Evolutionary conservation across 1,284 basidiomycete genomes (phyloP).

Genomic region (Cryptococcus depauperatus): DNA sequence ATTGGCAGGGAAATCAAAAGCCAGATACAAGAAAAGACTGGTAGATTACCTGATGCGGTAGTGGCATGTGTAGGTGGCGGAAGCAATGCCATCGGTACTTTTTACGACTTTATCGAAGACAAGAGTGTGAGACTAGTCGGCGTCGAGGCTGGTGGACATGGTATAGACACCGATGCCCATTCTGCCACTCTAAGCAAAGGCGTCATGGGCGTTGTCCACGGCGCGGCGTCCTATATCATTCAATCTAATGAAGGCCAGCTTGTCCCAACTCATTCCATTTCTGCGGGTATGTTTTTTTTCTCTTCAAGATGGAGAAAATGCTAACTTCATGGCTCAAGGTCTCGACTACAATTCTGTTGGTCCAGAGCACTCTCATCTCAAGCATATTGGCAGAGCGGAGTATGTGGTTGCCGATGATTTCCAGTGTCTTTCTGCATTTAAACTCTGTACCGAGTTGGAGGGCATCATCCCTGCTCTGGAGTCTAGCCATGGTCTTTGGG

Average conservation of each 20-base stretch:
- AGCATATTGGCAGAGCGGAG: slow-evolving; percentile 86
- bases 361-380: slow-evolving; percentile 94
- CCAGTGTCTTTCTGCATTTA: slow-evolving; percentile 85
- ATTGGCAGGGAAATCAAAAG: slow-evolving; percentile 92
- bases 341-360: slow-evolving; percentile 59
- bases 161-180: slow-evolving; percentile 73
- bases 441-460: slow-evolving; percentile 81
- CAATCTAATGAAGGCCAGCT: slow-evolving; percentile 87
- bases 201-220: slow-evolving; percentile 89
- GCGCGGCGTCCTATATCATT: slow-evolving; percentile 84
- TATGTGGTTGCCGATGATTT: slow-evolving; percentile 91
- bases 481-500: slow-evolving; percentile 93
- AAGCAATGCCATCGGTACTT: slow-evolving; percentile 93
- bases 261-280: slow-evolving; percentile 93
- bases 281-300: too few relatives aligned
- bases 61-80: slow-evolving; percentile 98
- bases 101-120: slow-evolving; percentile 88
- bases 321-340: slow-evolving; percentile 20
- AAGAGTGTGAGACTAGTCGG: slow-evolving; percentile 74
- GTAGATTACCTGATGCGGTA: slow-evolving; percentile 86
- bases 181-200: slow-evolving; percentile 89
- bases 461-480: slow-evolving; percentile 98
- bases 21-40: slow-evolving; percentile 65
- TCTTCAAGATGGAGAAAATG: too few relatives aligned
- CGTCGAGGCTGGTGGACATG: slow-evolving; percentile 95